phyloP scores from a whole-genome alignment of 2,329 filamentous ascomycete genomes.

The Teratosphaeria viscida region DNA sequence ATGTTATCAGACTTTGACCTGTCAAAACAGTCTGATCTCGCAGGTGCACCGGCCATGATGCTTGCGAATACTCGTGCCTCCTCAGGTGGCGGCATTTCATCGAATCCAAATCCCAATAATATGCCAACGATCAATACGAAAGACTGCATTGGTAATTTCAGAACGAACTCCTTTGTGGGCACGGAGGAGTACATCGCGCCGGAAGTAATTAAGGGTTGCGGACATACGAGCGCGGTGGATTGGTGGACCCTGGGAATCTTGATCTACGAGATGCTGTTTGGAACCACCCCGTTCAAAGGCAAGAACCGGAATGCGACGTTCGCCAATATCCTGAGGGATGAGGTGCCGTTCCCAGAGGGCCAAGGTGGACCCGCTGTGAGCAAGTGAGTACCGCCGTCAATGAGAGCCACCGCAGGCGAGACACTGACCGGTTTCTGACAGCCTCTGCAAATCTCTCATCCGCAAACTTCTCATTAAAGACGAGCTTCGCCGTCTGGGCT shows the following conservation, averaged over 20 bases:
- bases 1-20: constrained; percentile 99
- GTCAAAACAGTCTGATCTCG: constrained; percentile 92
- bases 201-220: constrained; percentile 96
- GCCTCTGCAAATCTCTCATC: constrained; percentile 91
- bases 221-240: constrained; percentile 95
- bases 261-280: constrained; percentile 98
- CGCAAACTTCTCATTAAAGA: constrained; percentile 97
- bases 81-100: constrained; percentile 62
- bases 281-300: constrained; percentile 97
- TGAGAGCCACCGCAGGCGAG: not conserved
- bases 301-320: constrained; percentile 98
- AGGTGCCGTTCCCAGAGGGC: constrained; percentile 91
- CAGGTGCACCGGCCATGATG: constrained; percentile 96
- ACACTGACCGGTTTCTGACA: constrained; percentile 27
- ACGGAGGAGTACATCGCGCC: constrained; percentile 99
- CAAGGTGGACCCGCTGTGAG: constrained; percentile 74
- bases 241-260: constrained; percentile 98
- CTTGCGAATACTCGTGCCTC: constrained; percentile 33
- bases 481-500: constrained; percentile 83
- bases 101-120: constrained; percentile 48
- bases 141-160: constrained; percentile 95
- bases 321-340: constrained; percentile 90
- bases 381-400: constrained; percentile 53
- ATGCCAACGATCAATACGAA: constrained; percentile 97
- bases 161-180: constrained; percentile 96